Evolutionary conservation across 169 alveolate genomes (phyloP).

Genomic region (Babesia ovata): DNA sequence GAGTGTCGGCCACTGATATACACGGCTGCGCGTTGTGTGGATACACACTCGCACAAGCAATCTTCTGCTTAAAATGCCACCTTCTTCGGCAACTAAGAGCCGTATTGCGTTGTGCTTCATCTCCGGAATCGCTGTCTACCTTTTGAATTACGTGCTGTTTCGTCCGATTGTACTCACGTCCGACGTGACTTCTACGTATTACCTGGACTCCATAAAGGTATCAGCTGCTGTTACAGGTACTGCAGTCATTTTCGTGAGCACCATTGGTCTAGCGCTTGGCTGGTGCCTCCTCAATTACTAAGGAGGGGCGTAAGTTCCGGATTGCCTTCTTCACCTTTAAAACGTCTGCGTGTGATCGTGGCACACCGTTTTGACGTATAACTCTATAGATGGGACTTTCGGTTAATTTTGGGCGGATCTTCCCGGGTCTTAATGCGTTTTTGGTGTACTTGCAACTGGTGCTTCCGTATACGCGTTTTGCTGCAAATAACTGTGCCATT

Average conservation of each 20-base stretch:
- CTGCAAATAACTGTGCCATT: not conserved
- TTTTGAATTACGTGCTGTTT: slow-evolving; percentile 28
- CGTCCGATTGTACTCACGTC: slow-evolving; percentile 62
- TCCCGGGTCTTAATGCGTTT: slow-evolving; percentile 10
- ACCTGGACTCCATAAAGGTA: slow-evolving; percentile 58
- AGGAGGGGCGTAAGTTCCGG: not conserved
- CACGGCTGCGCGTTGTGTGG: not conserved
- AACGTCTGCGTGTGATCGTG: too few species aligned
- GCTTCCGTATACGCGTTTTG: slow-evolving; percentile 19
- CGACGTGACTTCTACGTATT: slow-evolving; percentile 55
- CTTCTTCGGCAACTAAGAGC: slow-evolving; percentile 25
- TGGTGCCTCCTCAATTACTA: slow-evolving; percentile 23
- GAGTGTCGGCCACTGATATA: not conserved
- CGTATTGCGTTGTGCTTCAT: not conserved
- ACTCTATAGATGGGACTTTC: not conserved
- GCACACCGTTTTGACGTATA: too few species aligned
- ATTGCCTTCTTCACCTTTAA: too few species aligned
- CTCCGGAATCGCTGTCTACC: slow-evolving; percentile 2
- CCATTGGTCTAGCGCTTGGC: slow-evolving; percentile 2
- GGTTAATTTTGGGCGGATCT: slow-evolving; percentile 18
- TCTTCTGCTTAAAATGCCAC: slow-evolving; percentile 17
- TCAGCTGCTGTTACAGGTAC: slow-evolving; percentile 26
- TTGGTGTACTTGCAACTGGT: slow-evolving; percentile 30
- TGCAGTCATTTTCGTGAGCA: not conserved
- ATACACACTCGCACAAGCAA: not conserved